Evolutionary conservation across 2,329 filamentous ascomycete genomes (phyloP), one percentile per base, ranked within the genome.

Genomic region (Periglandula ipomoeae): DNA sequence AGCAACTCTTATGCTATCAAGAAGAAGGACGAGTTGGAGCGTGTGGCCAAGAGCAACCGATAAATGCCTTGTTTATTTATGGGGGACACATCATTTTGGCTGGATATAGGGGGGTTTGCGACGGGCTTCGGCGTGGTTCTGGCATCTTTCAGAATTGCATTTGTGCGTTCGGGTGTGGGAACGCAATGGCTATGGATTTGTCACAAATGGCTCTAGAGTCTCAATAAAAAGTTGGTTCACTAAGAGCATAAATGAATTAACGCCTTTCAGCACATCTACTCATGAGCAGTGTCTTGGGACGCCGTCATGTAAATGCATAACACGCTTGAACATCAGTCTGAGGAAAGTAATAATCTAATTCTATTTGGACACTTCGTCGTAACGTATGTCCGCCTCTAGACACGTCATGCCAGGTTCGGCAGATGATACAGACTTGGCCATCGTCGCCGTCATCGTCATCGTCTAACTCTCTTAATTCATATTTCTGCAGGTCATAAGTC

Each of bases 21-120:
- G 89, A 98, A 98, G 89, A 98, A 98, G 91, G 93, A 98, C 76
- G 94, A 98, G 87, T 78, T 98, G 79, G 93, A 98, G 87, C 93
- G 93, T 93, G 93, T 98, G 67, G 93, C 93, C 78, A 98, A 98
- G 89, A 89, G 83, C 84, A 98, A 98, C 86, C 88, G 93, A 86
- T 98, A 97, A 90, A 90, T 62, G 68, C 60, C 56, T 55, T 53
- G 56, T 46, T 45, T 24, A 19, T 45, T 42, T 47, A 17, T 15
- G 37, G 38, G 27, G 34, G 34, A n/a, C 15, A 19, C 9, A 51
- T 47, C 38, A 49, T 49, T 44, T 50, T 42, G 44, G 39, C 37
- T 47, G 50, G 44, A 47, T 49, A 40, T 23, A 46, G 54, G 52
- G 50, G 53, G 56, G 56, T 65, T 66, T 59, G 58, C 60, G 63